Base-by-base conservation (phyloP, 192 early-diverging fungal genomes). In the Coemansia sp. region DNA sequence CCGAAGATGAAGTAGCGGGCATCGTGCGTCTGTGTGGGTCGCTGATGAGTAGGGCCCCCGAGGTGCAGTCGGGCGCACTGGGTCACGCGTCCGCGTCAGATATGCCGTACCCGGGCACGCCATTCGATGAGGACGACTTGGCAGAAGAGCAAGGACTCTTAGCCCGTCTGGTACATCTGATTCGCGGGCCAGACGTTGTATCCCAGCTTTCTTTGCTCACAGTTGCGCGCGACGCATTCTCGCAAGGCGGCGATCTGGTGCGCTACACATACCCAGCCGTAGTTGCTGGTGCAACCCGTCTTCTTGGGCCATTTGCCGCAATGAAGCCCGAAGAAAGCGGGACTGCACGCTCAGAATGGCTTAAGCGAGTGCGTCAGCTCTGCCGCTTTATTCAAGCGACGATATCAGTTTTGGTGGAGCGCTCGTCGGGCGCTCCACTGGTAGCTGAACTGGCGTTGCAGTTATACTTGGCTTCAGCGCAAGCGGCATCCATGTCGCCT, bases 251-350 rank as follows among this genome's bases (percentile, higher is more conserved):
- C 42, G 89, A 94, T 65, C 90, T 96, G 53, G 91, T 98, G 62
- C 87, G 90, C 45, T 98, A 94, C 68, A 96, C 97, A 37, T 90
- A 97, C 72, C 94, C 96, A 19, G 88, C 98, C 9, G 82, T 99
- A 19, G 87, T 93, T 27, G 63, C 76, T 21, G 74, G 71, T 2
- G 82, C 82, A 9, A 59, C 72, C 10, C 76, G 75, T 5, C 71
- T 84, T 6, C 60, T 84, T 38, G 77, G 82, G 15, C 74, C 74
- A 9, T 85, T 89, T 61, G 77, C 78, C 12, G 67, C 69, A 11
- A 77, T 70, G 68, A 70, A 68, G 51, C 78, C 75, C 15, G 55
- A 61, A 10, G 71, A 74, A 7, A 74, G 21, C 0, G 62, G 57
- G 8, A 7, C 64, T 10, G 72, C 58, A 48, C 68, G 65, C 29